Base-by-base conservation (phyloP, 108 stramenopile species). In the Skeletonema marinoi region DNA sequence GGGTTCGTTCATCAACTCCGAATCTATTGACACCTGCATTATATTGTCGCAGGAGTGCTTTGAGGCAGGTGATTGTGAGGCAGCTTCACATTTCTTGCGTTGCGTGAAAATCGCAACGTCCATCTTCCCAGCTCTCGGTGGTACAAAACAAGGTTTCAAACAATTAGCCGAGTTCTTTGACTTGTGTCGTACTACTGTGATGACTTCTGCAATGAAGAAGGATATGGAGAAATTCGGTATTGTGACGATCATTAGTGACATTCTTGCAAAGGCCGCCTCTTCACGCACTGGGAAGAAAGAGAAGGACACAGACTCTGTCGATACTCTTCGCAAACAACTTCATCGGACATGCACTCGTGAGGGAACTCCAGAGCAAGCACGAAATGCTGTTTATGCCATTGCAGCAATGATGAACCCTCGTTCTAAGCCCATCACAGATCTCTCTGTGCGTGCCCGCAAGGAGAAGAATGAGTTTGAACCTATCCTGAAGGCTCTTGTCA, bases 331-430 rank as follows among this genome's bases (percentile, higher is more conserved):
- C 13, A 61, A 73, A 32, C 78, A 87, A 68, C 86, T 91, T 21
- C 41, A 88, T 36, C 65, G 88, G 32, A 58, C 87, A 39, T 92
- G 91, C 69, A 87, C 83, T 17, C 73, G 83, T 38, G 88, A 90
- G 68, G 91, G 90, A 41, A 87, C 89, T 30, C 87, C 91, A 44
- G 88, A 92, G 68, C 93, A 96, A 83, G 95, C 95, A n/a, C 77
- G 78, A 25, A 81, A 91, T 78, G 89, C 93, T n/a, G 88, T 91
- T 29, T 68, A 77, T 38, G 88, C 91, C 0, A 78, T 95, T 29
- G 84, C 86, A 25, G 82, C 91, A 11, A 48, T 92, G 60, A 69
- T 87, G 11, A 74, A 78, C 30, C 79, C 81, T 13, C 80, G 63
- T 29, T 71, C 71, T 17, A 61, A 62, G 64, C 31, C 38, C 42